Conservation (phyloP, 164 flowering plant genomes). For the Buxus sempervirens region DNA sequence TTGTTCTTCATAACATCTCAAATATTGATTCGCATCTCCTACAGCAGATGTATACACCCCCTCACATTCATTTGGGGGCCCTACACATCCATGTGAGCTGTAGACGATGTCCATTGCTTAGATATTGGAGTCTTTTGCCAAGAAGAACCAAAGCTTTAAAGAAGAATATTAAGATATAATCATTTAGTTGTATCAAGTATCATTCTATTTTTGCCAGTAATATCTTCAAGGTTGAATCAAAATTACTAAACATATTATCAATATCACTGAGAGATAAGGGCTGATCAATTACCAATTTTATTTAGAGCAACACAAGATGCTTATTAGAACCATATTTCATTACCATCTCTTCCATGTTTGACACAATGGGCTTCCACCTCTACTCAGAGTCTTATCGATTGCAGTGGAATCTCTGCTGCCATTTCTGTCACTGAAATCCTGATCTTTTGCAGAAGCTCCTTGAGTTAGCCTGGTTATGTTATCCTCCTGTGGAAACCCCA, state of each 20-base stretch:
- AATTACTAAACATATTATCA: background rate
- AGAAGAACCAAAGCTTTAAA: too few species aligned
- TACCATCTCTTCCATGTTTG: conserved; percentile 95
- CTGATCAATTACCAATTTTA: conserved; percentile 67
- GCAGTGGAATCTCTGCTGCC: conserved; percentile 16
- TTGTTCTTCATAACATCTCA: background rate
- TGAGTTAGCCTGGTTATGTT: conserved; percentile 23
- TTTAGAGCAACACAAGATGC: conserved; percentile 87
- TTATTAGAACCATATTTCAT: conserved; percentile 71
- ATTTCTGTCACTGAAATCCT: conserved; percentile 22
- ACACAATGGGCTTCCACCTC: conserved; percentile 87
- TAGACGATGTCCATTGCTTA: too few species aligned
- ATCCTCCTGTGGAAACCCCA: conserved; percentile 61
- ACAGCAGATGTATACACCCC: too few species aligned
- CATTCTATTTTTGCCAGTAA: background rate
- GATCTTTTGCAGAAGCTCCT: conserved; percentile 14
- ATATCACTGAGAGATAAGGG: background rate
- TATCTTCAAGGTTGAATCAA: background rate
- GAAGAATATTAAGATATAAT: background rate
- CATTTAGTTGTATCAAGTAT: too few species aligned
- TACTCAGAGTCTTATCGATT: conserved; percentile 40
- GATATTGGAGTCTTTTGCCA: background rate
- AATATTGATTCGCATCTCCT: too few species aligned
- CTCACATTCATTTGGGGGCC: too few species aligned
- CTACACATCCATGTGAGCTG: too few species aligned